These are phyloP conservation scores for Coprinopsis sp. DNA, from an alignment of 768 basidiomycete genomes.

Conservation along the genomic window DNA sequence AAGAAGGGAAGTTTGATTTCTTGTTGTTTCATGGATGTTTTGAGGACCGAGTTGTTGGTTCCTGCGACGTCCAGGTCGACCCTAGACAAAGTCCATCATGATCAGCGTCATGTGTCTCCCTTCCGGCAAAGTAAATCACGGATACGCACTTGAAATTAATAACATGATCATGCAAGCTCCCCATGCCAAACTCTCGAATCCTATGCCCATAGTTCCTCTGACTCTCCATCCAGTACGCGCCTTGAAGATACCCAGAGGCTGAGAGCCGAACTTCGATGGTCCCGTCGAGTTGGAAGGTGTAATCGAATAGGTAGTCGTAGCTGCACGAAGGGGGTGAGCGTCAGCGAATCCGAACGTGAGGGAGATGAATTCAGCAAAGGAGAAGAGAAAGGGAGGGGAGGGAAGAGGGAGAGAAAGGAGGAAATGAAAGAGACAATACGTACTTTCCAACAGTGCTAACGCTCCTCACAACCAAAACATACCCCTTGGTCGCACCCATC, in stretches of 20 bases:
- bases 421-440: too few relatives aligned
- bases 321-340: slow-evolving; percentile 21
- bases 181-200: slow-evolving; percentile 56
- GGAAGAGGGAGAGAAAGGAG: too few relatives aligned
- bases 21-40: slow-evolving; percentile 47
- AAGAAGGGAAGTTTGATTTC: slow-evolving; percentile 44
- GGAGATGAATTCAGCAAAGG: too few relatives aligned
- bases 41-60: slow-evolving; percentile 50
- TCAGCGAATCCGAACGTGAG: neutral
- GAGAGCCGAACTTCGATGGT: slow-evolving; percentile 63
- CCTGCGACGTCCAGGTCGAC: slow-evolving; percentile 66
- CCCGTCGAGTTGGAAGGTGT: slow-evolving; percentile 40
- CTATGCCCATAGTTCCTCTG: slow-evolving; percentile 50
- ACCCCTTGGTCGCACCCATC: slow-evolving; percentile 58
- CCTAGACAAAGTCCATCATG: slow-evolving; percentile 22
- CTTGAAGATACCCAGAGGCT: slow-evolving; percentile 67
- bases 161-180: slow-evolving; percentile 63
- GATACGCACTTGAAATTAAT: slow-evolving; percentile 55
- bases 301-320: slow-evolving; percentile 39
- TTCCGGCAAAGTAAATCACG: too few relatives aligned
- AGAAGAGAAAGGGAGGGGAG: too few relatives aligned
- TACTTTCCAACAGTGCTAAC: slow-evolving; percentile 63
- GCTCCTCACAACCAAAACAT: slow-evolving; percentile 51
- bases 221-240: slow-evolving; percentile 49
- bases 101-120: too few relatives aligned